Percentiles rank a stretch among this genome's conserved stretches.
Conservation (phyloP, 768 basidiomycete genomes). For the Lepiota venenata region DNA sequence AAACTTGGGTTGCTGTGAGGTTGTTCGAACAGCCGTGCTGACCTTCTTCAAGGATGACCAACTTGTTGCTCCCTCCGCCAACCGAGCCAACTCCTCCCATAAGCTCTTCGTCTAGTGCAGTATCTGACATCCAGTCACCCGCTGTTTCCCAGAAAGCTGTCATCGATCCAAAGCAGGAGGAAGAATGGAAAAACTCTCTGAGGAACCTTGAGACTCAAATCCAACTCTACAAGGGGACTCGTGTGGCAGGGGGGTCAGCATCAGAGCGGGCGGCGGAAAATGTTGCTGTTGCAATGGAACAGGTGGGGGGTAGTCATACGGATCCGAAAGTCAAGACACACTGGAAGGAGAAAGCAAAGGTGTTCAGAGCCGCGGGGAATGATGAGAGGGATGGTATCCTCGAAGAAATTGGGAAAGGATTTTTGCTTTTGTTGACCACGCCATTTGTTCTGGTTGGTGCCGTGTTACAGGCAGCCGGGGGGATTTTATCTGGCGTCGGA, state of each 20-base stretch:
- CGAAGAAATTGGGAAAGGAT: slow-evolving; percentile 3
- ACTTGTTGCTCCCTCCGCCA: not conserved
- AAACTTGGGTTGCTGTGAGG: too few species aligned
- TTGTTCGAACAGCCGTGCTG: not conserved
- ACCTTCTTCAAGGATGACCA: not conserved
- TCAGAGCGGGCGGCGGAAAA: not conserved
- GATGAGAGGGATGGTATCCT: not conserved
- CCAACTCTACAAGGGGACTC: not conserved
- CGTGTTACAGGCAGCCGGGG: not conserved
- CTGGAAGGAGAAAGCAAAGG: slow-evolving; percentile 2
- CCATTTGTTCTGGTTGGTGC: slow-evolving; percentile 5
- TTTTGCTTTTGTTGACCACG: slow-evolving; percentile 2
- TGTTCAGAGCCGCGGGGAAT: not conserved
- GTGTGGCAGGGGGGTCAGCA: not conserved
- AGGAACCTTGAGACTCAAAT: slow-evolving; percentile 1
- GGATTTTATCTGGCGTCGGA: slow-evolving; percentile 5
- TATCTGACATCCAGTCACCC: not conserved
- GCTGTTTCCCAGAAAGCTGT: not conserved
- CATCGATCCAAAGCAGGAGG: not conserved
- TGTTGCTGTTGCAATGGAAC: slow-evolving; percentile 2
- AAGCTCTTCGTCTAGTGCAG: not conserved
- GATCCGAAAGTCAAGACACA: not conserved
- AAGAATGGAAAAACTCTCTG: slow-evolving; percentile 5
- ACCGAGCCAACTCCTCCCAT: not conserved
- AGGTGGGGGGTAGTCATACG: slow-evolving; percentile 2